Base-by-base conservation (phyloP, 108 stramenopile genomes). In the Cyclotella kingstonii region DNA sequence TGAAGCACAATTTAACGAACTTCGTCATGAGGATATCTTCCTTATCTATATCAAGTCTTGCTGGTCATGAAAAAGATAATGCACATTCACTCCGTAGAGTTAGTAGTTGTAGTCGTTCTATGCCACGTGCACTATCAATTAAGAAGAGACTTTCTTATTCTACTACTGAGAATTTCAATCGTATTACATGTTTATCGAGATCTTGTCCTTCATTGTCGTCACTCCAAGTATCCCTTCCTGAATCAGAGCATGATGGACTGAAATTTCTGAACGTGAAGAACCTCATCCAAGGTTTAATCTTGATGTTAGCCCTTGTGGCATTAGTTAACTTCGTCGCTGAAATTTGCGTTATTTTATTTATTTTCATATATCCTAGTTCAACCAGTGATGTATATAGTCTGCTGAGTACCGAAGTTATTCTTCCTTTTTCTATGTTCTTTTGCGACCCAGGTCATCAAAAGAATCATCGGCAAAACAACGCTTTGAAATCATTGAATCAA, bases 391-490 rank as follows among this genome's bases (percentile, higher is more conserved):
- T 29, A 26, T 6, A 96, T 57, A 91, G 93, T 19, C 57, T 96
- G n/a, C 55, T 96, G 23, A 85, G 92, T 22, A 82, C 73, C 10
- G 90, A 88, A 45, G 85, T 90, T 3, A 60, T 60, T 18, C n/a
- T 33, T 29, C 58, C 58, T 0, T 19, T 60, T 10, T 60, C 58
- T 12, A 11, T 43, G 28, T 27, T 43, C 7, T 14, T 57, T 22
- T 33, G 26, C 28, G 12, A 29, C 31, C 5, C 25, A 18, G 31
- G 10, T 14, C 17, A 27, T 8, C n/a, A n/a, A 21, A 29, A 30
- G 11, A 21, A n/a, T 1, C 55, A 42, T 1, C 21, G 17, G 23
- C 11, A 5, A 4, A 5, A 10, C 5, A 11, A 18, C 4, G 26
- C 48, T 26, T 3, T 22, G 39, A 10, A 57, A 34, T 36, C 38